A percentile compares a stretch with the other conserved stretches of the same genome.
Evolutionary conservation across 129 eudicot genomes (phyloP).

Genomic region (Flaveria robusta): DNA sequence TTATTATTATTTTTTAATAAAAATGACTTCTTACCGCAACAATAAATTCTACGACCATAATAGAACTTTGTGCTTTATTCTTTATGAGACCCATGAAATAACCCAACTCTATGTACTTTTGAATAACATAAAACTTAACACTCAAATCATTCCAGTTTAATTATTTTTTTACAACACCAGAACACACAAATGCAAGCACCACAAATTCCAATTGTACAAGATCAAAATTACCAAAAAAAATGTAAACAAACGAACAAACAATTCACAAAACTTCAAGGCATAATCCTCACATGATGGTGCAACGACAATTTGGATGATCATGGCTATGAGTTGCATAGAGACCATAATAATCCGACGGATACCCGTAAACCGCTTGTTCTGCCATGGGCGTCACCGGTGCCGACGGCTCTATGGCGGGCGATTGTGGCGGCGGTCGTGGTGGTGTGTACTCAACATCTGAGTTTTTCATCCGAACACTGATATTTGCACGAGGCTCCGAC

Average conservation of each 20-base stretch:
- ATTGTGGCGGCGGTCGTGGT: conserved; percentile 17
- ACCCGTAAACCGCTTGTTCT: conserved; percentile 22
- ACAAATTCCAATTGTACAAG: neutral
- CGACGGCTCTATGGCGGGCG: conserved; percentile 10
- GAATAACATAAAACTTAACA: too few species aligned
- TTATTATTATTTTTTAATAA: too few species aligned
- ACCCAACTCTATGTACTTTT: too few species aligned
- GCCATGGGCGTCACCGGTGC: conserved; percentile 14
- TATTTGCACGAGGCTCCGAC: neutral
- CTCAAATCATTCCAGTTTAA: too few species aligned
- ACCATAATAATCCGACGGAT: conserved; percentile 16
- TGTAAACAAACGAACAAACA: neutral
- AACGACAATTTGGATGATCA: conserved; percentile 14
- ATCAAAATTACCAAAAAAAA: neutral
- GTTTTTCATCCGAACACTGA: neutral
- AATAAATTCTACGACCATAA: too few species aligned
- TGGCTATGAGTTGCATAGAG: conserved; percentile 4
- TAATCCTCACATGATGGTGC: conserved; percentile 19
- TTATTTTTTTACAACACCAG: too few species aligned
- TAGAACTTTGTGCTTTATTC: too few species aligned
- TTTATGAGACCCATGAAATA: too few species aligned
- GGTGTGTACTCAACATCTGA: neutral
- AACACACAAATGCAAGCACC: neutral
- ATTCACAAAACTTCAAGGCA: neutral
- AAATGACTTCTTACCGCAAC: too few species aligned